These are phyloP conservation scores for Scleromitrula shiraiana DNA, from an alignment of 2,329 filamentous ascomycete genomes.

Conservation along the genomic window DNA sequence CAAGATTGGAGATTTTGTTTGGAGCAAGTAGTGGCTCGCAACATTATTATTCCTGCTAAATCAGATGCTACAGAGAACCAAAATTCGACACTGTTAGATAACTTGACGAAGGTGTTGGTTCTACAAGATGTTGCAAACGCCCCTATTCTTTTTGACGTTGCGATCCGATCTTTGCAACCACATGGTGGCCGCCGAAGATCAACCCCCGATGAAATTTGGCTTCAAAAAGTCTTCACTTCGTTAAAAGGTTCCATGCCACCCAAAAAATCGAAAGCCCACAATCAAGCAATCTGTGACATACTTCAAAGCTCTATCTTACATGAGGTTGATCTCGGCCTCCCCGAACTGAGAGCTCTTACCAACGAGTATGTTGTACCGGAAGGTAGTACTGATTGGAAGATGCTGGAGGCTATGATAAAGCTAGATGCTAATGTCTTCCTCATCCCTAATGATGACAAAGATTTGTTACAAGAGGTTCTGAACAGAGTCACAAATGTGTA, in stretches of 20 bases:
- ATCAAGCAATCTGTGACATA: conserved; percentile 26
- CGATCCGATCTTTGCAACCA: conserved; percentile 36
- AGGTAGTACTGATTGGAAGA: conserved; percentile 31
- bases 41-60: conserved; percentile 30
- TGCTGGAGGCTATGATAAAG: conserved; percentile 36
- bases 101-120: conserved; percentile 21
- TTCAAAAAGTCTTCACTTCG: conserved; percentile 39
- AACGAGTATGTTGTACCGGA: conserved; percentile 23
- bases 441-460: conserved; percentile 25
- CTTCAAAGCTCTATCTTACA: conserved; percentile 31
- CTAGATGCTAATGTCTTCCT: conserved; percentile 40
- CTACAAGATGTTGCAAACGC: conserved; percentile 30
- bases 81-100: conserved; percentile 19
- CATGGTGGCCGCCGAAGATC: conserved; percentile 37
- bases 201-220: conserved; percentile 39
- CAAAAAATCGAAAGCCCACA: conserved; percentile 13
- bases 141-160: conserved; percentile 38
- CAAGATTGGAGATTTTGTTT: conserved; percentile 19
- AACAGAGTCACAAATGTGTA: conserved; percentile 25
- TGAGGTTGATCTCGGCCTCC: conserved; percentile 30
- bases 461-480: conserved; percentile 29
- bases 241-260: conserved; percentile 21
- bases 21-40: conserved; percentile 29
- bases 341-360: conserved; percentile 29
- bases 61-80: conserved; percentile 11